A percentile compares a stretch with the other conserved stretches of the same genome.
phyloP scores from a whole-genome alignment of 108 stramenopile species.

The Chaetoceros tenuissimus region DNA sequence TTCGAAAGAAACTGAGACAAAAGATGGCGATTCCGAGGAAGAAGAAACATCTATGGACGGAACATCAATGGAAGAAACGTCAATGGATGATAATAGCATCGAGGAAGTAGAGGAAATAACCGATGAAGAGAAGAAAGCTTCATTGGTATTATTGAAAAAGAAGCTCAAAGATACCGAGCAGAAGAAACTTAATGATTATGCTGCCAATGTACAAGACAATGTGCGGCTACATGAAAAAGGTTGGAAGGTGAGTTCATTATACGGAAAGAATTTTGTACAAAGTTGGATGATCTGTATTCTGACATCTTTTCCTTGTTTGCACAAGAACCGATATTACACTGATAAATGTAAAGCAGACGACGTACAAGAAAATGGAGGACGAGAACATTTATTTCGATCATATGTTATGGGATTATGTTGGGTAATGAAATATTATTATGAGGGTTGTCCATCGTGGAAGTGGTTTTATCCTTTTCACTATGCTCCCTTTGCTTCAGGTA shows the following conservation, averaged over 20 bases:
- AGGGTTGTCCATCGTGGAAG: slow-evolving; percentile 91
- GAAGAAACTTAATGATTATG: slow-evolving; percentile 71
- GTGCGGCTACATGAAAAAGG: slow-evolving; percentile 91
- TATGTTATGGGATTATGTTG: slow-evolving; percentile 97
- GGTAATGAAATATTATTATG: slow-evolving; percentile 98
- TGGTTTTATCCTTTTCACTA: slow-evolving; percentile 99
- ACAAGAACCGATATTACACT: slow-evolving; percentile 83
- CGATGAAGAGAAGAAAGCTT: slow-evolving; percentile 24
- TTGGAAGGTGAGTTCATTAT: slow-evolving; percentile 69
- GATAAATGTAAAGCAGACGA: slow-evolving; percentile 96
- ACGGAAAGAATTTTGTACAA: background rate
- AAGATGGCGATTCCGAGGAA: slow-evolving; percentile 4
- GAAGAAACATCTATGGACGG: slow-evolving; percentile 8
- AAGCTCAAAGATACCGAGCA: slow-evolving; percentile 59
- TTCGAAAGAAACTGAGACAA: slow-evolving; percentile 7
- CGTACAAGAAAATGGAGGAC: slow-evolving; percentile 79
- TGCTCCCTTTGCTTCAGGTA: slow-evolving; percentile 96
- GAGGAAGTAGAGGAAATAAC: slow-evolving; percentile 40
- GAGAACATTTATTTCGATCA: slow-evolving; percentile 82
- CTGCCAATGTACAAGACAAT: slow-evolving; percentile 80
- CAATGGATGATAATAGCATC: slow-evolving; percentile 17
- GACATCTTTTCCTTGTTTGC: background rate
- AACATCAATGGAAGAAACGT: slow-evolving; percentile 11
- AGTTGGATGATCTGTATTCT: slow-evolving; percentile 5
- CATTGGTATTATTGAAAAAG: slow-evolving; percentile 51